Evolutionary conservation across 2,329 filamentous ascomycete genomes (phyloP), one percentile per base, ranked within the genome.

Genomic region (Fusarium haematococcum): DNA sequence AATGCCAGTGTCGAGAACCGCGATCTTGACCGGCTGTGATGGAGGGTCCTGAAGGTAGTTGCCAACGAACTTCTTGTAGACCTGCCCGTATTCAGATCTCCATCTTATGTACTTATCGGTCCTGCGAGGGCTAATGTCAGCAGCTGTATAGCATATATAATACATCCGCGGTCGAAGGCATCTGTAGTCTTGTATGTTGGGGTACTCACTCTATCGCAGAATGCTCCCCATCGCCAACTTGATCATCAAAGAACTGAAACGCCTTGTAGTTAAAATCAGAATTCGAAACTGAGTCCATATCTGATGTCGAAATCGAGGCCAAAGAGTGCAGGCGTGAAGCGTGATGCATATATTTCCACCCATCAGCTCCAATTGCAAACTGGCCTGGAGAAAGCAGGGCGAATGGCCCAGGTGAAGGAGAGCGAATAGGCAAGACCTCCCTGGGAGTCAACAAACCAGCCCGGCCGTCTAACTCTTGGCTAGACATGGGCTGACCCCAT

Each of bases 1-100:
- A 16, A 64, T 37, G 61, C 61, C 61, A 41, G 61, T 64, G 33
- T 64, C 61, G 2, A 64, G 25, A 41, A 57, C 27, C 3, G 48
- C 48, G 6, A 54, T 54, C 27, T 32, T 54, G 3, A 54, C 48
- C 2, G 48, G 48, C 5, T 32, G 48, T 54, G 48, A 54, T n/a
- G 48, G 48, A 32, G 10, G 27, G 18, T 13, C 11, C 18, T 11
- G 48, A 18, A 54, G 48, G 18, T 54, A 20, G 5, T 5, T 32
- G 5, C 25, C 7, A 3, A 54, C 27, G 18, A 54, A 54, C 1
- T 20, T 54, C 13, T 54, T 32, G 11, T 54, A 54, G 10, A 54
- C 48, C 18, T 32, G 18, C 2, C n/a, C 18, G 48, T 54, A 54
- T 20, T 54, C 48, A 9, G 48, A 18, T 54, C 9, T 54, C 48